Conservation (phyloP, 1,139 yeast species). For the Saccharomyces hybrid region DNA sequence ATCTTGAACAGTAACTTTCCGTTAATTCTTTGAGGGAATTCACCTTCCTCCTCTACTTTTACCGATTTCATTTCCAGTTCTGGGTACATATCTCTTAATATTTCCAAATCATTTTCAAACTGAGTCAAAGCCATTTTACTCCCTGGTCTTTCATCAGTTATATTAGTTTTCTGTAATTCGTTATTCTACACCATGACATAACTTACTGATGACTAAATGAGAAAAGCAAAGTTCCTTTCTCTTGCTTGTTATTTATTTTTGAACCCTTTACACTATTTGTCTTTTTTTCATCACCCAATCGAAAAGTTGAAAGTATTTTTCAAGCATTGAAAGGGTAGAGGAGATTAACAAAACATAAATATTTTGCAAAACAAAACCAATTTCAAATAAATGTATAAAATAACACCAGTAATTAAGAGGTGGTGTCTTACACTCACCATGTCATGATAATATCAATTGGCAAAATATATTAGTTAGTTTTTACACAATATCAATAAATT, state of each 20-base stretch:
- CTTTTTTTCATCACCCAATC: background rate
- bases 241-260: background rate
- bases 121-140: background rate
- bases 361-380: background rate
- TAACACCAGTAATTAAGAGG: background rate
- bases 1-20: slow-evolving; percentile 18
- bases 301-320: background rate
- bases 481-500: background rate
- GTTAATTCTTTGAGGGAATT: slow-evolving; percentile 7
- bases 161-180: background rate
- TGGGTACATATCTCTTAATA: slow-evolving; percentile 46
- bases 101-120: slow-evolving; percentile 39
- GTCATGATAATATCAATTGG: background rate
- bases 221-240: background rate
- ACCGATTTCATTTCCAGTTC: slow-evolving; percentile 31
- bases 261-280: background rate
- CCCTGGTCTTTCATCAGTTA: background rate
- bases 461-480: background rate
- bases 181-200: background rate
- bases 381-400: background rate
- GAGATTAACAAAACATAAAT: background rate
- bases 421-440: background rate
- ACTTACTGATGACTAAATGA: background rate
- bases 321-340: background rate
- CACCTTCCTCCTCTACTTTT: background rate